These are phyloP conservation scores for Penicillium occitanis DNA, from an alignment of 2,329 filamentous ascomycete genomes.

Conservation along the genomic window DNA sequence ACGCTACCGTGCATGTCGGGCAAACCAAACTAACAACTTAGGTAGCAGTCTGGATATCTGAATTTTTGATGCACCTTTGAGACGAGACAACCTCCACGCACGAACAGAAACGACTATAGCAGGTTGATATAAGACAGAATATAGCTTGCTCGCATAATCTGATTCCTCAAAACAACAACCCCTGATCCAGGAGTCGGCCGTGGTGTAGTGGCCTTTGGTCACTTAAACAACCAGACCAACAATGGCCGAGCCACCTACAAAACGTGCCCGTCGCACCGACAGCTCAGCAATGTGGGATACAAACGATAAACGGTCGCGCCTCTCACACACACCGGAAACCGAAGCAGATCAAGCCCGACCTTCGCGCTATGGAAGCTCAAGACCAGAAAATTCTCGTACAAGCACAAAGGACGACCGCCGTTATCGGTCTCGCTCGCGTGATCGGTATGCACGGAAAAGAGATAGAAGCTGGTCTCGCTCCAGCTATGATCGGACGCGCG, in stretches of 20 bases:
- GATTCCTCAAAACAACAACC: not conserved
- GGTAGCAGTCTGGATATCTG: not conserved
- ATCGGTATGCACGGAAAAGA: constrained; percentile 41
- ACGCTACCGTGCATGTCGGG: constrained; percentile 9
- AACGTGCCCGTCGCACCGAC: constrained; percentile 55
- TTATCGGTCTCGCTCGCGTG: constrained; percentile 42
- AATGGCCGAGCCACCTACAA: constrained; percentile 57
- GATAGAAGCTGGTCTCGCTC: constrained; percentile 48
- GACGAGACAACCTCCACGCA: not conserved
- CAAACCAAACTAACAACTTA: constrained; percentile 7
- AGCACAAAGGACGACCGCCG: constrained; percentile 43
- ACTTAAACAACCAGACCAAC: constrained; percentile 20
- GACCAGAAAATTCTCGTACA: constrained; percentile 28
- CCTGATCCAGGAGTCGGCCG: not conserved
- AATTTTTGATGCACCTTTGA: not conserved
- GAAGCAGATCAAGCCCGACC: constrained; percentile 37
- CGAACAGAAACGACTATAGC: not conserved
- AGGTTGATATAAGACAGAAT: not conserved
- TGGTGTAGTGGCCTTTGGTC: constrained; percentile 4
- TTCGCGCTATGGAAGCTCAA: constrained; percentile 37
- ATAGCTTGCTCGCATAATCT: too few relatives aligned
- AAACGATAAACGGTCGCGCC: constrained; percentile 34
- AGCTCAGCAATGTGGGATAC: constrained; percentile 63
- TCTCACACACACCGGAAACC: constrained; percentile 30
- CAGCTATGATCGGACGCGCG: constrained; percentile 25